Percentiles rank a stretch among this genome's conserved stretches.
Evolutionary conservation across 2,329 filamentous ascomycete species (phyloP).

Genomic region (Pseudopithomyces maydicus): DNA sequence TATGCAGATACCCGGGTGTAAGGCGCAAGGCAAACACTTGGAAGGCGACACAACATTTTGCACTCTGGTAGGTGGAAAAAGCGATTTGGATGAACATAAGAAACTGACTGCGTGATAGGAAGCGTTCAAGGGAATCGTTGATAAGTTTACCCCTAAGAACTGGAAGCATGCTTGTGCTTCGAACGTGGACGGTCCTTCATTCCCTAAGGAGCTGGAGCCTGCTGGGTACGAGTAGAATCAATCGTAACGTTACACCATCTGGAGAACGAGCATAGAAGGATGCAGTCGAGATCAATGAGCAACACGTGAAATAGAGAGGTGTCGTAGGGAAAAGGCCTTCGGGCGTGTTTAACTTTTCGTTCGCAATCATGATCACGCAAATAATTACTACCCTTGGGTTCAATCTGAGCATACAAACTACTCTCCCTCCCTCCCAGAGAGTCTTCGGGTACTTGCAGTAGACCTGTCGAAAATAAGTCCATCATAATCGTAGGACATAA

Average conservation of each 20-base stretch:
- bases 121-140: constrained; percentile 90
- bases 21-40: constrained; percentile 76
- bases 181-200: constrained; percentile 61
- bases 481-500: neutral
- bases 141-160: constrained; percentile 82
- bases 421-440: neutral
- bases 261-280: neutral
- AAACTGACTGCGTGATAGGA: constrained; percentile 54
- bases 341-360: neutral
- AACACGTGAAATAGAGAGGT: neutral
- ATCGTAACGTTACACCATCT: neutral
- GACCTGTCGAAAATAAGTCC: neutral
- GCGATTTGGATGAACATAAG: neutral
- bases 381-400: neutral
- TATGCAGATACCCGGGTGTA: constrained; percentile 82
- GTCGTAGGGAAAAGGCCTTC: neutral
- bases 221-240: constrained; percentile 35
- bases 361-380: neutral
- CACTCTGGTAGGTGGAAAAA: constrained; percentile 68
- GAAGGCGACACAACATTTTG: constrained; percentile 88
- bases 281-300: neutral
- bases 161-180: constrained; percentile 71
- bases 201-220: constrained; percentile 49
- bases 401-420: neutral
- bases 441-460: neutral